phyloP scores from a whole-genome alignment of 306 rosid species.

The Chamaecrista fasciculata region DNA sequence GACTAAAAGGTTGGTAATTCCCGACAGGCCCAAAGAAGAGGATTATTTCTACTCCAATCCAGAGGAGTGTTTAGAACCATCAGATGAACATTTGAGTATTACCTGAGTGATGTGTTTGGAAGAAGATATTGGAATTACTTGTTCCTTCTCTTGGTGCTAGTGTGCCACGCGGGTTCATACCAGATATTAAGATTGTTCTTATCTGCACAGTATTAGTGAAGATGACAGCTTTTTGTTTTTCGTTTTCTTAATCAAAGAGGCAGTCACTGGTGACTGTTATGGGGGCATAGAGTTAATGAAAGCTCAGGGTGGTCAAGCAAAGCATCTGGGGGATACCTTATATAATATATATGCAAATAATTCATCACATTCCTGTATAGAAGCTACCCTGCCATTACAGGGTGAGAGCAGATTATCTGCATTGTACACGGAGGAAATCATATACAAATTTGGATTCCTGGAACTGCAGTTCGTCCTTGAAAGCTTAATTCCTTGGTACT shows the following conservation, averaged over 20 bases:
- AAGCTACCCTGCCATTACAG: constrained; percentile 80
- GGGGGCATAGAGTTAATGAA: constrained; percentile 34
- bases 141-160: constrained; percentile 29
- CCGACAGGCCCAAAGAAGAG: constrained; percentile 91
- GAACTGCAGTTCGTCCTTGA: constrained; percentile 39
- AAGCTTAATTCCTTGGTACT: constrained; percentile 42
- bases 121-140: constrained; percentile 31
- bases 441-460: constrained; percentile 46
- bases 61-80: constrained; percentile 67
- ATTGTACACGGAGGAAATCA: constrained; percentile 48
- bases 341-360: constrained; percentile 54
- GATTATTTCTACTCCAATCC: constrained; percentile 88
- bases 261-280: constrained; percentile 37
- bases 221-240: constrained; percentile 42
- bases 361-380: constrained; percentile 79
- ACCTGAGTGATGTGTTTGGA: constrained; percentile 44
- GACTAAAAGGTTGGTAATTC: constrained; percentile 64
- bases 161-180: constrained; percentile 43
- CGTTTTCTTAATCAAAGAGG: constrained; percentile 19
- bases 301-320: constrained; percentile 40
- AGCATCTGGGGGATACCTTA: constrained; percentile 35
- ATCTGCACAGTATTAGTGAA: constrained; percentile 34
- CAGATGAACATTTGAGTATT: constrained; percentile 55
- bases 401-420: constrained; percentile 57
- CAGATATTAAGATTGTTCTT: constrained; percentile 39